Evolutionary conservation across 768 basidiomycete species (phyloP), one percentile per base, ranked within the genome.

Genomic region (Tricholoma bakamatsutake): DNA sequence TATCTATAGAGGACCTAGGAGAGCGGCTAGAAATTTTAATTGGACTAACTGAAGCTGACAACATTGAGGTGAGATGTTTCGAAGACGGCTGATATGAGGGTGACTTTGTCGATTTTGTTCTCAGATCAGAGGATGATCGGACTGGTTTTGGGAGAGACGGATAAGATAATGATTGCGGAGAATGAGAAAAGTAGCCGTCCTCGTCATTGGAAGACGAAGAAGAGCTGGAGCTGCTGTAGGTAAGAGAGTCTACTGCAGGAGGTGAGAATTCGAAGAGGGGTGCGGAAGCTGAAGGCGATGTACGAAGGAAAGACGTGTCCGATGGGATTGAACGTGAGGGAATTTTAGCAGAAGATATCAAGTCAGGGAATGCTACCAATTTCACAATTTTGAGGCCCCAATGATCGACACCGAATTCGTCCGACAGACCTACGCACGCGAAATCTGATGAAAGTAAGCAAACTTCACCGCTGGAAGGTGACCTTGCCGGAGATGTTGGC

Each of bases 301-400:
- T 53, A 17, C 15, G 59, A 49, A 42, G 66, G 49, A 54, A 47
- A 28, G 51, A 49, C 39, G 52, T 57, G 39, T 28, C 47, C 33
- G 53, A 42, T 56, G 55, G 55, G 52, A 30, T 52, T 17, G 61
- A 54, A 31, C n/a, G 28, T 31, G 13, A 30, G n/a, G 27, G 15
- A 9, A 30, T 48, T 8, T 60, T 61, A 15, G 67, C 30, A 31
- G 67, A 50, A n/a, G 77, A 74, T 30, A 87, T 83, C 52, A 90
- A 76, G 57, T 89, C 87, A 0, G 87, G 86, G 66, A 82, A 90
- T 5, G 88, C 87, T 37, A 91, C 76, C 12, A 90, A 76, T 69
- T 89, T 88, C 57, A 91, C 75, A 42, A 91, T 80, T 73, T 91
- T 90, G 58, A 86, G 76, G 21, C 80, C 79, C 89, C 89, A 91